These are phyloP conservation scores for Fallopia convolvulus DNA, from an alignment of 148 eudicot species.

Conservation along the genomic window DNA sequence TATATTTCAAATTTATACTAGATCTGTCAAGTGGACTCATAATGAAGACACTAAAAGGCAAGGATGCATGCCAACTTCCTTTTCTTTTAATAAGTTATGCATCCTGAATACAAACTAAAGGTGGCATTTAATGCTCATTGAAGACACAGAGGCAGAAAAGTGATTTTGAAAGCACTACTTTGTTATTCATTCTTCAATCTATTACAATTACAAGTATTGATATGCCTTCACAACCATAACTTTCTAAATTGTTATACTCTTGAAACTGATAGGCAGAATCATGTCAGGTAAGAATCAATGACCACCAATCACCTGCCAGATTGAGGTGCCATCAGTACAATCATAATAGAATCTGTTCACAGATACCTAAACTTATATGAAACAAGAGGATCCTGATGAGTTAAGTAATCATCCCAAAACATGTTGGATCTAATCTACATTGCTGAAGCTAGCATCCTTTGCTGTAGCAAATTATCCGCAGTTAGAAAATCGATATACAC, in stretches of 20 bases:
- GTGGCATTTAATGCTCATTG: not conserved
- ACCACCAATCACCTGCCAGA: not conserved
- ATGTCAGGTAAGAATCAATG: not conserved
- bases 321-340: not conserved
- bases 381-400: not conserved
- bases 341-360: not conserved
- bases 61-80: not conserved
- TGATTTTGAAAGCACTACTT: not conserved
- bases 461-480: not conserved
- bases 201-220: not conserved
- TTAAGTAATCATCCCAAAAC: not conserved
- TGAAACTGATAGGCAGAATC: not conserved
- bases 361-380: not conserved
- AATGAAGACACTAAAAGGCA: not conserved
- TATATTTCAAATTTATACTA: not conserved
- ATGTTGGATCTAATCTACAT: conserved; percentile 1
- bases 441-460: not conserved
- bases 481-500: not conserved
- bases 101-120: not conserved
- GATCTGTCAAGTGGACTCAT: not conserved
- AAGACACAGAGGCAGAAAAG: not conserved
- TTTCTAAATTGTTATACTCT: not conserved
- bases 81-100: not conserved
- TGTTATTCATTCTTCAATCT: not conserved
- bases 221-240: not conserved